phyloP scores from a whole-genome alignment of 257 asterid species.

The Fraxinus americana region DNA sequence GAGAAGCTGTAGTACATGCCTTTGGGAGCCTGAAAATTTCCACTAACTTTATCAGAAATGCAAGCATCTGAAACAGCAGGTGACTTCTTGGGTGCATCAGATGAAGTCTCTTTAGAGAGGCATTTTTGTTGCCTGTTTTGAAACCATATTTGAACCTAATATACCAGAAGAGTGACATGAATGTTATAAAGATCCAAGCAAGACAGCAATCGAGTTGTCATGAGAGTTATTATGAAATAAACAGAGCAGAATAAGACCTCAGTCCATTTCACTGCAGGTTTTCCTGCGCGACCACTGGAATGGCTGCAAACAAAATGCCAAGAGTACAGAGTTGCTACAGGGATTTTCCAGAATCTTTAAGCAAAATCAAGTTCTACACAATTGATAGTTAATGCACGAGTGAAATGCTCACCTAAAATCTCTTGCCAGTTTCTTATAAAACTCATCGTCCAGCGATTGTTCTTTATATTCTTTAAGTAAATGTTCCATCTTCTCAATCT shows the following conservation, averaged over 20 bases:
- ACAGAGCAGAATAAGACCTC: conserved; percentile 55
- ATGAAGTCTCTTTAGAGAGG: conserved; percentile 35
- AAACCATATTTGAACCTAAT: conserved; percentile 76
- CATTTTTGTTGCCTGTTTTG: conserved; percentile 47
- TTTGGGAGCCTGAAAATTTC: conserved; percentile 26
- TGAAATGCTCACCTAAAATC: conserved; percentile 55
- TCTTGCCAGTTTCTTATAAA: conserved; percentile 65
- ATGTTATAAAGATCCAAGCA: conserved; percentile 23
- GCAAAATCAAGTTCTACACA: background rate
- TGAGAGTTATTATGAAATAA: conserved; percentile 11
- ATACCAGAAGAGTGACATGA: conserved; percentile 22
- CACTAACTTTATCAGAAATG: conserved; percentile 33
- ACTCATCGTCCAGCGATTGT: conserved; percentile 42
- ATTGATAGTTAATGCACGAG: conserved; percentile 5
- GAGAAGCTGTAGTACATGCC: conserved; percentile 37
- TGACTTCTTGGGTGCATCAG: conserved; percentile 26
- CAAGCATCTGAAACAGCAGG: conserved; percentile 35
- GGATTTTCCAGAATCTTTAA: conserved; percentile 6
- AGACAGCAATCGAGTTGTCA: conserved; percentile 14
- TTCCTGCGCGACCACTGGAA: conserved; percentile 87
- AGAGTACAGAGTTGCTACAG: conserved; percentile 12
- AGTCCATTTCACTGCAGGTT: conserved; percentile 72
- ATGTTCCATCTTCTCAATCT: conserved; percentile 69
- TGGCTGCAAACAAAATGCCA: conserved; percentile 50
- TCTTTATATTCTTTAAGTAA: conserved; percentile 39